Percentiles rank a stretch among this genome's conserved stretches.
These are phyloP conservation scores for Euptelea pleiosperma DNA, from an alignment of 164 flowering plant species.

Conservation along the genomic window DNA sequence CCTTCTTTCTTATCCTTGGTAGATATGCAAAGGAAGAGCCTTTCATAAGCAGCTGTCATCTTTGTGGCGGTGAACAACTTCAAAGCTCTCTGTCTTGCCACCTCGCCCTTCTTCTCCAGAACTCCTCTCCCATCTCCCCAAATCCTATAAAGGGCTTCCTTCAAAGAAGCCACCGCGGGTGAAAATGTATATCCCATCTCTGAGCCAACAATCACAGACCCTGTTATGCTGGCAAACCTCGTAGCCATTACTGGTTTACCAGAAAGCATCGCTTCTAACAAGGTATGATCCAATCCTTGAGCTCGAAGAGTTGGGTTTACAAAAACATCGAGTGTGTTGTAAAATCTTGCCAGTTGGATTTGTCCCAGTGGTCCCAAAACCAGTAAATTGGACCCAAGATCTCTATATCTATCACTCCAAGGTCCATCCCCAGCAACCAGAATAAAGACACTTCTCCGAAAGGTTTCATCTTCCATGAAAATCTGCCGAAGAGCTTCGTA, in stretches of 20 bases:
- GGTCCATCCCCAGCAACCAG: constrained; percentile 87
- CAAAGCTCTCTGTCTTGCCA: constrained; percentile 48
- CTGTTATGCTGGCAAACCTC: constrained; percentile 69
- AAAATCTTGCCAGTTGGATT: constrained; percentile 49
- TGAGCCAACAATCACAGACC: constrained; percentile 49
- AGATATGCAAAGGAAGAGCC: constrained; percentile 64
- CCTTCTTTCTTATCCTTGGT: constrained; percentile 11
- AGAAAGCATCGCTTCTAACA: constrained; percentile 67
- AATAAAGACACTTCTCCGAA: constrained; percentile 28
- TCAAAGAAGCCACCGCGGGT: constrained; percentile 49
- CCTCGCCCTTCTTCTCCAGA: constrained; percentile 46
- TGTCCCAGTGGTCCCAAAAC: constrained; percentile 71
- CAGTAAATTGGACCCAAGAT: constrained; percentile 45
- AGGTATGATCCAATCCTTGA: constrained; percentile 74
- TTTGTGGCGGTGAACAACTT: constrained; percentile 64
- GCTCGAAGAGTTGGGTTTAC: constrained; percentile 75
- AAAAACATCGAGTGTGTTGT: constrained; percentile 63
- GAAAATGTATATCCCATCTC: constrained; percentile 63
- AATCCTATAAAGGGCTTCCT: constrained; percentile 40
- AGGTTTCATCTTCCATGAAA: constrained; percentile 33
- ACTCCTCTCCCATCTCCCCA: constrained; percentile 42
- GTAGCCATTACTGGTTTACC: constrained; percentile 72
- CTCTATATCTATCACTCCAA: constrained; percentile 59
- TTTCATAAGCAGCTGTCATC: constrained; percentile 70
- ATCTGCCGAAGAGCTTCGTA: constrained; percentile 63